Base-by-base conservation (phyloP, 306 rosid species). In the Vachellia collinsii region DNA sequence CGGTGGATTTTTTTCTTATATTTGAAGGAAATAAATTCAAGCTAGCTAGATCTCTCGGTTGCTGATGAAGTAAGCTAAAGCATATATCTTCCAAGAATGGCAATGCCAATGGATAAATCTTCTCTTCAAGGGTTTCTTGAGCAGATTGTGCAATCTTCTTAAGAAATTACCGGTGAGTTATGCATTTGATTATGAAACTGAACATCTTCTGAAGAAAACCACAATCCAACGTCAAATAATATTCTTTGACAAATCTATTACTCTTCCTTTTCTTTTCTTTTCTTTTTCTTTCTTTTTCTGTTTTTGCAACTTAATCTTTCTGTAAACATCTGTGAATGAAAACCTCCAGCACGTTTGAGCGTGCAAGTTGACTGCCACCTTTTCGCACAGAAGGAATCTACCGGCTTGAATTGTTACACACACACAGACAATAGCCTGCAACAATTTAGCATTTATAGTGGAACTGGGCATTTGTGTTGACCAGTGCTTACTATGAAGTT, bases 71-170 rank as follows among this genome's bases (percentile, higher is more conserved):
- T 8, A 62, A 66, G 23, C 63, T 8, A 20, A 56, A 54, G 53
- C 70, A 36, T 65, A 16, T 43, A 29, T 29, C 84, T 81, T 74
- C 70, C 76, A 81, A 66, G 84, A 76, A 81, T 58, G 25, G 82
- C 54, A 63, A 81, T 46, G 25, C 79, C 54, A 63, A 82, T 29
- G 42, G 63, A 53, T 82, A 36, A 50, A 41, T 43, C 51, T 42
- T 66, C 10, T 39, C 17, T 37, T 66, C 38, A 23, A 25, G 69
- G 20, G 9, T 63, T 12, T 34, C 42, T 63, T 61, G 37, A 25
- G 17, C 14, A 61, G 20, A 22, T 58, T 10, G 11, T 8, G 7
- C 36, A 58, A 25, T 61, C 3, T 25, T 61, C 14, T 11, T 29
- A 25, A 38, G 23, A 23, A 61, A 23, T 61, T 10, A 61, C 38